Percentiles rank a stretch among this genome's conserved stretches.
These are phyloP conservation scores for Lenwebbia sp. DNA, from an alignment of 345 rosid species.

Conservation along the genomic window DNA sequence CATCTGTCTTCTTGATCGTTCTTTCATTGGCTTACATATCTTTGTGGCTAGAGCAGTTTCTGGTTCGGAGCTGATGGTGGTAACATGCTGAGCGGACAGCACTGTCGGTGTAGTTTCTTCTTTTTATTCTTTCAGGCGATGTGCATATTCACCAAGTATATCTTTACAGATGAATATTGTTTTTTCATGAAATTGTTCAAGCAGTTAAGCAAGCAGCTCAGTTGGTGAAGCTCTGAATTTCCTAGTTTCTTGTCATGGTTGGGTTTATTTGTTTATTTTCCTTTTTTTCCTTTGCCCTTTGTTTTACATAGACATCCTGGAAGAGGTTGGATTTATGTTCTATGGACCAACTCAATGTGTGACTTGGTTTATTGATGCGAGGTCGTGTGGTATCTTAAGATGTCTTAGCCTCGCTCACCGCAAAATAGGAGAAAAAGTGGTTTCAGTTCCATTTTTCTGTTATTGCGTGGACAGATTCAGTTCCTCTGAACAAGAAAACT, in stretches of 20 bases:
- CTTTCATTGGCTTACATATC: background rate
- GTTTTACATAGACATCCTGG: background rate
- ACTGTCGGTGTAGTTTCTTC: background rate
- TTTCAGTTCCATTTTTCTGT: background rate
- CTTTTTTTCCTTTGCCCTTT: background rate
- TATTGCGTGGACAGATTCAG: background rate
- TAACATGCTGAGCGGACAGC: background rate
- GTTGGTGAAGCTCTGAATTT: background rate
- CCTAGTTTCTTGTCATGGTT: background rate
- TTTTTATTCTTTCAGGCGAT: background rate
- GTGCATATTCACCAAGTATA: background rate
- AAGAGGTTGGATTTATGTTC: background rate
- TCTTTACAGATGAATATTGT: background rate
- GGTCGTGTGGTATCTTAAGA: background rate
- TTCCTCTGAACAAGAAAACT: background rate
- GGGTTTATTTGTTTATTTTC: background rate
- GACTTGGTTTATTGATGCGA: background rate
- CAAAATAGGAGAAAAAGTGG: background rate
- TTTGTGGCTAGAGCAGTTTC: background rate
- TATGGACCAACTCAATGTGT: background rate
- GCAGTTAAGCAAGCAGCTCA: background rate
- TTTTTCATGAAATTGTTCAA: background rate
- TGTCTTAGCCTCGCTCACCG: background rate
- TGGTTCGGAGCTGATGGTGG: background rate
- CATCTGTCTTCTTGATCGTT: background rate